These are phyloP conservation scores for Achaetomium macrosporum DNA, from an alignment of 2,329 filamentous ascomycete genomes.

Conservation along the genomic window DNA sequence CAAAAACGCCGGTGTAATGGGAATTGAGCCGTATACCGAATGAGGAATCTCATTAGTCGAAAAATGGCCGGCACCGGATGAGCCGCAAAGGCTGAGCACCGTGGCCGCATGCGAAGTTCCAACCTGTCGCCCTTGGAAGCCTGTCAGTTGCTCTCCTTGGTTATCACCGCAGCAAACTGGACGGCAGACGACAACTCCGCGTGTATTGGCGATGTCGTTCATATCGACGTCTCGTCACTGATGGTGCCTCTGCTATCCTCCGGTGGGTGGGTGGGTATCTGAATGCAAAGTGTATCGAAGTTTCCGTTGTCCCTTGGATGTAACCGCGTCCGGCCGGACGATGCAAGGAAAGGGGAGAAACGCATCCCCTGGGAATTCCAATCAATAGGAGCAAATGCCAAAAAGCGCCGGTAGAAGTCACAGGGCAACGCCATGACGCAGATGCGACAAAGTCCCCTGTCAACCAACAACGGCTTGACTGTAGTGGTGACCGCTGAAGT, in stretches of 20 bases:
- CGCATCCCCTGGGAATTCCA: conserved; percentile 13
- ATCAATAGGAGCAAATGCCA: conserved; percentile 10
- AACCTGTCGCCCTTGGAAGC: not conserved
- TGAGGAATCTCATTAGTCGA: conserved; percentile 24
- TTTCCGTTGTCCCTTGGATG: conserved; percentile 21
- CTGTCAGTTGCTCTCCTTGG: not conserved
- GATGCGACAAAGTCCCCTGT: conserved; percentile 10
- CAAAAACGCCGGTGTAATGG: conserved; percentile 28
- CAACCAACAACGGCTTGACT: conserved; percentile 52
- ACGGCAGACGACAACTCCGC: not conserved
- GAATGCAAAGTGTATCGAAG: conserved; percentile 26
- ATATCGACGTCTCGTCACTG: no score
- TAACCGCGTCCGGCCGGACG: conserved; percentile 15
- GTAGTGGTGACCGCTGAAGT: conserved; percentile 45
- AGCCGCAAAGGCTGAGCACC: not conserved
- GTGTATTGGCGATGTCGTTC: no score
- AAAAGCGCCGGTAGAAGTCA: conserved; percentile 22
- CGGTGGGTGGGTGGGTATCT: conserved; percentile 25
- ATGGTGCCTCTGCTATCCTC: not conserved
- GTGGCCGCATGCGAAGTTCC: not conserved
- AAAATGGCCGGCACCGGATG: conserved; percentile 9
- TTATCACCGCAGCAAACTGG: not conserved
- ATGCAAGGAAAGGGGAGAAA: conserved; percentile 20
- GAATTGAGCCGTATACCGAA: conserved; percentile 27
- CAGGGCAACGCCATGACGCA: not conserved